phyloP scores from a whole-genome alignment of 2,329 filamentous ascomycete species.

The Alternaria brassicae region DNA sequence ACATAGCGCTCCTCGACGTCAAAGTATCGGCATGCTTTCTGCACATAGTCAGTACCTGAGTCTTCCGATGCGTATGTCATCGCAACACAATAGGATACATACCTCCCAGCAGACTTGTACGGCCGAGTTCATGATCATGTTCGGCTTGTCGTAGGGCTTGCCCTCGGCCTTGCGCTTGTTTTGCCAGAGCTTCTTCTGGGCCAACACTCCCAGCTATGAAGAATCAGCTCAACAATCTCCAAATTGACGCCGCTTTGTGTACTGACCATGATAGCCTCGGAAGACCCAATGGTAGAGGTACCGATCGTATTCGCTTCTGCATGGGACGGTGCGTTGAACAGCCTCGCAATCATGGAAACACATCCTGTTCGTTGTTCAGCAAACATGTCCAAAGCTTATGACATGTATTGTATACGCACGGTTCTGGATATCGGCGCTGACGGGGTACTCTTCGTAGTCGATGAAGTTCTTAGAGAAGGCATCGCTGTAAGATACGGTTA shows the following conservation, averaged over 20 bases:
- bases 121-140: constrained; percentile 94
- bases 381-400: constrained; percentile 65
- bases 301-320: constrained; percentile 73
- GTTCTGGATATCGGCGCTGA: constrained; percentile 71
- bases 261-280: constrained; percentile 71
- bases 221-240: constrained; percentile 4
- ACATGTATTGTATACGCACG: constrained; percentile 79
- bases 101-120: constrained; percentile 95
- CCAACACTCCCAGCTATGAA: constrained; percentile 71
- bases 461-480: constrained; percentile 92
- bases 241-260: neutral
- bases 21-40: constrained; percentile 79
- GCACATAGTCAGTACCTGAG: neutral
- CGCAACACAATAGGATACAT: neutral
- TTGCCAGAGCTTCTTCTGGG: constrained; percentile 96
- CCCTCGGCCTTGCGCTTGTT: constrained; percentile 83
- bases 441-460: constrained; percentile 59
- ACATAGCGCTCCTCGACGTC: constrained; percentile 89
- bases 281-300: constrained; percentile 87
- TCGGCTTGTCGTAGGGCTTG: constrained; percentile 80
- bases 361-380: constrained; percentile 30
- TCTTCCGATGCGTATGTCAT: no score
- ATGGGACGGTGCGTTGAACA: constrained; percentile 79
- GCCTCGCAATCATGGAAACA: constrained; percentile 68
- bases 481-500: constrained; percentile 56